Conservation (phyloP, 139 green algal species). For the Auxenochlorella pyrenoidosa region DNA sequence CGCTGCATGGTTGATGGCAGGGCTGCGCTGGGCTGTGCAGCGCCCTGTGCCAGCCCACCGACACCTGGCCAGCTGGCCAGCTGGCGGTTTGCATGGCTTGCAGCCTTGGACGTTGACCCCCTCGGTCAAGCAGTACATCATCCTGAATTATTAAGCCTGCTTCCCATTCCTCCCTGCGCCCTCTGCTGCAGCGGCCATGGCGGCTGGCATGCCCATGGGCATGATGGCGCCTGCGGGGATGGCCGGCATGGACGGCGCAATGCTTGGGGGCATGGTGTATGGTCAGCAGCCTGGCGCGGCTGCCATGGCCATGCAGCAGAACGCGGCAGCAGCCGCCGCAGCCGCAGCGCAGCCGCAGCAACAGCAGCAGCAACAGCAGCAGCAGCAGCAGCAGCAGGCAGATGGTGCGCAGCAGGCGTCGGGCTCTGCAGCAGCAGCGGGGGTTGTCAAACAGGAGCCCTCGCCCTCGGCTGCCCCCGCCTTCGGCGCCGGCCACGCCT, state of each 20-base stretch:
- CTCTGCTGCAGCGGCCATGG: slow-evolving; percentile 5
- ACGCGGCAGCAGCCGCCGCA: not conserved
- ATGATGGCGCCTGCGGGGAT: slow-evolving; percentile 14
- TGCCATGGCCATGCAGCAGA: not conserved
- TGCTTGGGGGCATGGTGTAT: slow-evolving; percentile 9
- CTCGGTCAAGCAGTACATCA: no score
- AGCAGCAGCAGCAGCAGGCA: slow-evolving; percentile 9
- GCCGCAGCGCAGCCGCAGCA: not conserved
- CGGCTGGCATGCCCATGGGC: slow-evolving; percentile 26
- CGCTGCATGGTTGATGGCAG: not conserved
- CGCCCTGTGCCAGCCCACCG: no score
- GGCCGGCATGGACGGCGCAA: slow-evolving; percentile 9
- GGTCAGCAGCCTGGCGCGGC: slow-evolving; percentile 8
- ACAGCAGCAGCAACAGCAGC: slow-evolving; percentile 11
- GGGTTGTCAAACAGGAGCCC: slow-evolving; percentile 1
- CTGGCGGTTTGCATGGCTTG: no score
- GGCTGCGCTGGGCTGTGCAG: no score
- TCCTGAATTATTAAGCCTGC: not conserved
- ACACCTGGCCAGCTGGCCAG: no score
- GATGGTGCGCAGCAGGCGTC: not conserved
- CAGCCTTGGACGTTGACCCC: no score
- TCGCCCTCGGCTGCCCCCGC: not conserved
- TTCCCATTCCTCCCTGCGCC: not conserved
- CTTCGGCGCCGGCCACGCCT: not conserved
- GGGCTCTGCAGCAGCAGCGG: not conserved